These are phyloP conservation scores for Dendrocalamus sinicus DNA, from an alignment of 176 grass and related monocot species.

Conservation along the genomic window DNA sequence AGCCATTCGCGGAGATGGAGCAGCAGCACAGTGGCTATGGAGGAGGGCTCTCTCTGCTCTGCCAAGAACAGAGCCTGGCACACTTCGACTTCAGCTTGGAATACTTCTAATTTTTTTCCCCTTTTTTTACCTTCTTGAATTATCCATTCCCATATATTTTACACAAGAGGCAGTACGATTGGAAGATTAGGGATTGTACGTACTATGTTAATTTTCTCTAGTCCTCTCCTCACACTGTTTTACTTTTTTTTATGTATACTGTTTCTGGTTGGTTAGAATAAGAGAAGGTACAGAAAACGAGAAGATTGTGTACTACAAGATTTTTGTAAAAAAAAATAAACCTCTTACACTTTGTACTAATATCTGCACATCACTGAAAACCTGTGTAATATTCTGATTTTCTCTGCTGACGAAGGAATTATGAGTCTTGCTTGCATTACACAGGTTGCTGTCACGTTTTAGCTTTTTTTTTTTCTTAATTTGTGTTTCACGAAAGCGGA, in stretches of 20 bases:
- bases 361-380: not conserved
- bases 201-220: slow-evolving; percentile 36
- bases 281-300: slow-evolving; percentile 20
- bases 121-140: slow-evolving; percentile 3
- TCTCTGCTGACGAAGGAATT: not conserved
- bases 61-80: slow-evolving; percentile 59
- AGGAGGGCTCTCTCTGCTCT: slow-evolving; percentile 40
- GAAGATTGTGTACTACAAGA: slow-evolving; percentile 28
- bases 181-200: slow-evolving; percentile 45
- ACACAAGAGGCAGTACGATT: slow-evolving; percentile 17
- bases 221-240: slow-evolving; percentile 5
- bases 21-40: slow-evolving; percentile 26
- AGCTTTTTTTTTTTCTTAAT: slow-evolving; percentile 39
- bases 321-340: slow-evolving; percentile 50
- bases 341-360: not conserved
- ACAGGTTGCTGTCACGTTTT: slow-evolving; percentile 48
- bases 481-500: slow-evolving; percentile 45
- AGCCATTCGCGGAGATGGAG: slow-evolving; percentile 46
- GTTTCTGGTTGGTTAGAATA: slow-evolving; percentile 35
- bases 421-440: slow-evolving; percentile 16
- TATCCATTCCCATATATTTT: slow-evolving; percentile 21
- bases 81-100: slow-evolving; percentile 77
- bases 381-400: slow-evolving; percentile 9
- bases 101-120: slow-evolving; percentile 42
- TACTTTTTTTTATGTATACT: slow-evolving; percentile 19